Base-by-base conservation (phyloP, 2,329 filamentous ascomycete species). In the Venturia aucupariae region DNA sequence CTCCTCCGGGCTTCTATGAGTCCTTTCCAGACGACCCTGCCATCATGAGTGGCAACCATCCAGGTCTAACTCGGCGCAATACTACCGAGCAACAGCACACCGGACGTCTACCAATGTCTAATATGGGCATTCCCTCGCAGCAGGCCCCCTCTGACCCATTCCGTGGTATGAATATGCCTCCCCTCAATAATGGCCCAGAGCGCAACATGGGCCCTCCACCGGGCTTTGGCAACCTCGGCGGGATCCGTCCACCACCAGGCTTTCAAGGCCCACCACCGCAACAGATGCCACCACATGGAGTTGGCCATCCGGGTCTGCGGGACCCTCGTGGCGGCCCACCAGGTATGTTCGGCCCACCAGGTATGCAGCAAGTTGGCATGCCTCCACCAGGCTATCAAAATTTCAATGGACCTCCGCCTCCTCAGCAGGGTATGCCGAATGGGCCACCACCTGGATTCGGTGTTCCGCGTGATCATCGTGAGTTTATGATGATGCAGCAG, bases 41-140 rank as follows among this genome's bases (percentile, higher is more conserved):
- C 22, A 60, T 60, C 54, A 44, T 64, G 54, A 19, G 13, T 30
- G 38, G 62, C 24, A 57, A 38, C 17, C 61, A 41, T 11, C 63
- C 63, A 35, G 63, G 63, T 32, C 63, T 64, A 10, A 19, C 27
- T 38, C 63, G 63, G 10, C 63, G 63, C 51, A 64, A 64, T 38
- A 64, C 63, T 22, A 46, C 63, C 10, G 59, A 61, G 17, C 57
- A 41, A 27, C 35, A 57, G 15, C 38, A 48, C n/a, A 61, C 57
- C 13, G 22, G 38, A 54, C 64, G 46, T 19, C 32, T 44, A 5
- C 64, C 57, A 27, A 51, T 62, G 30, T 65, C 60, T 4, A 65
- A 65, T 32, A 62, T 65, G 64, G 64, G 64, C 41, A 65, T 65
- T 35, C 64, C 64, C 13, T 62, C 64, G n/a, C 60, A 62, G 22